Percentiles rank a stretch among this genome's conserved stretches.
phyloP scores from a whole-genome alignment of 2,329 filamentous ascomycete genomes.

The Penicillium corylophilum region DNA sequence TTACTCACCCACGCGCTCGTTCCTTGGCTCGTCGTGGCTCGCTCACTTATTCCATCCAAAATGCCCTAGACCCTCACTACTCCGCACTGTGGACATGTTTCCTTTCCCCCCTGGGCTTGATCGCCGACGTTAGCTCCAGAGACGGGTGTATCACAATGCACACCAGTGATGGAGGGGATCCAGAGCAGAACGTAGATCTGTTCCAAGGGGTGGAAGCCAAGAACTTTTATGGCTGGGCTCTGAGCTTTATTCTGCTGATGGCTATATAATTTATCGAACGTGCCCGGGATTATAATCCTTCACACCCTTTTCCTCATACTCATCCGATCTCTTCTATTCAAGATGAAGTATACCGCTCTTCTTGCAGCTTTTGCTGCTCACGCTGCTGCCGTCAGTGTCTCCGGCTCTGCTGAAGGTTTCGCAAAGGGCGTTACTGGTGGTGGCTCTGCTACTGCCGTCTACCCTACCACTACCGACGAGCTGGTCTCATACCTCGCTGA shows the following conservation, averaged over 20 bases:
- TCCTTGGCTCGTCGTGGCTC: not conserved
- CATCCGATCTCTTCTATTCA: not conserved
- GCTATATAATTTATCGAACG: not conserved
- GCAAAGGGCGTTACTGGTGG: slow-evolving; percentile 60
- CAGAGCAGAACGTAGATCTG: not conserved
- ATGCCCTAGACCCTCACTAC: not conserved
- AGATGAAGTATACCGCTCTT: slow-evolving; percentile 19
- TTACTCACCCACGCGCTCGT: not conserved
- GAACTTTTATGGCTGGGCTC: not conserved
- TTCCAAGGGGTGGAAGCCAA: slow-evolving; percentile 1
- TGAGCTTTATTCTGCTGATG: not conserved
- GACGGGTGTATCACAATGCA: not conserved
- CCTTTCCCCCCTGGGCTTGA: not conserved
- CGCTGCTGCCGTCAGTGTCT: slow-evolving; percentile 24
- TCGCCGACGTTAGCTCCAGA: not conserved
- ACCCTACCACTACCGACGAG: slow-evolving; percentile 55
- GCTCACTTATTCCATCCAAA: not conserved
- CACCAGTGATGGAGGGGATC: not conserved
- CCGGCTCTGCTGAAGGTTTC: slow-evolving; percentile 48
- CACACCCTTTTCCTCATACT: not conserved
- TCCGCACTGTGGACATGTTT: not conserved
- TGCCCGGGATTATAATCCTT: not conserved
- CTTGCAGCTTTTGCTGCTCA: slow-evolving; percentile 21
- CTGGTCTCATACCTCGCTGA: slow-evolving; percentile 61
- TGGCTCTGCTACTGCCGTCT: slow-evolving; percentile 54